A percentile compares a stretch with the other conserved stretches of the same genome.
Evolutionary conservation across 805 yeast species (phyloP).

Genomic region (Nakazawaea pomicola): DNA sequence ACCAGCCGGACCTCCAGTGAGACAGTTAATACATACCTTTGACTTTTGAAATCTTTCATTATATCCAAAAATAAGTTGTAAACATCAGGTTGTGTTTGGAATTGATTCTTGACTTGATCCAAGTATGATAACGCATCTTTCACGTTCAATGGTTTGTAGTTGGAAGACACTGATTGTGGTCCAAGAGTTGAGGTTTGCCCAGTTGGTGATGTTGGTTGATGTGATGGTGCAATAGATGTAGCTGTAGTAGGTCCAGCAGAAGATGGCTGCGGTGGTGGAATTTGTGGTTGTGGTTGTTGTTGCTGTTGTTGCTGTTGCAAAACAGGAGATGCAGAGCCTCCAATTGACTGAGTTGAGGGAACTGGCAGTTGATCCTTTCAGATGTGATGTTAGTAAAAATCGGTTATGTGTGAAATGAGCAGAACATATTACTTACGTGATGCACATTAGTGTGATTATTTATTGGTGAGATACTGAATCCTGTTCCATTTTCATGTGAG

Average conservation of each 20-base stretch:
- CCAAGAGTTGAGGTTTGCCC: constrained; percentile 23
- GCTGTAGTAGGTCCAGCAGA: constrained; percentile 16
- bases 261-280: constrained; percentile 17
- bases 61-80: constrained; percentile 94
- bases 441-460: constrained; percentile 23
- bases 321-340: constrained; percentile 15
- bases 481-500: constrained; percentile 37
- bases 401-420: background rate
- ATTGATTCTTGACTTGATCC: constrained; percentile 93
- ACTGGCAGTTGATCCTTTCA: constrained; percentile 22
- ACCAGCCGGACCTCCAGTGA: too few relatives aligned
- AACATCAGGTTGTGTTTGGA: constrained; percentile 88
- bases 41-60: constrained; percentile 98
- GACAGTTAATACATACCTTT: constrained; percentile 50
- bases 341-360: constrained; percentile 23
- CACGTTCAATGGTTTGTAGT: constrained; percentile 82
- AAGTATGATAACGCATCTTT: constrained; percentile 93
- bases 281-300: constrained; percentile 14
- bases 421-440: constrained; percentile 25
- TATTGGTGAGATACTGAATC: constrained; percentile 44
- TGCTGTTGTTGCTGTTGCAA: constrained; percentile 16
- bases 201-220: constrained; percentile 24
- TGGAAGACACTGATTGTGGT: constrained; percentile 21
- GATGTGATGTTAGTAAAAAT: constrained; percentile 14
- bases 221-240: constrained; percentile 14